Conservation (phyloP, 2,329 filamentous ascomycete species). For the Cercospora beticola region DNA sequence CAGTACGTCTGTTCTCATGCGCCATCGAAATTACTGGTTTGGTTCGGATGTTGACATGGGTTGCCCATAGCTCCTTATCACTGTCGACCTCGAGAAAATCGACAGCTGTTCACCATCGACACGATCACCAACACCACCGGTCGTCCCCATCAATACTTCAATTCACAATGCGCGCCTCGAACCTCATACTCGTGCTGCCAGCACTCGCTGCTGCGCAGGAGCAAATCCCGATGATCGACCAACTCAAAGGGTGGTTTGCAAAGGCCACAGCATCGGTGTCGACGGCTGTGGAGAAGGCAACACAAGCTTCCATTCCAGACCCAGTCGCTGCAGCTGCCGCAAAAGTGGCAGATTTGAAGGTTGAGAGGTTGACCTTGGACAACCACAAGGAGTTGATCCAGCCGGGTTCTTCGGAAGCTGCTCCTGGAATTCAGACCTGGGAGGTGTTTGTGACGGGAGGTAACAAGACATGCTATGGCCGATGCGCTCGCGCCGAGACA, state of each 20-base stretch:
- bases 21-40: not conserved
- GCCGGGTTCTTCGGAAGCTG: slow-evolving; percentile 59
- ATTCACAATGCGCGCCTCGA: slow-evolving; percentile 52
- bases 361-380: slow-evolving; percentile 62
- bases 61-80: slow-evolving; percentile 14
- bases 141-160: not conserved
- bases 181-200: slow-evolving; percentile 54
- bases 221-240: slow-evolving; percentile 62
- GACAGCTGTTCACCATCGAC: slow-evolving; percentile 1
- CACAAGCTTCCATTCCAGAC: slow-evolving; percentile 50
- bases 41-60: slow-evolving; percentile 3
- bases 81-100: not conserved
- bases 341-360: slow-evolving; percentile 53
- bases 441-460: slow-evolving; percentile 71
- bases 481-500: slow-evolving; percentile 63
- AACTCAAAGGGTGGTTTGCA: slow-evolving; percentile 56
- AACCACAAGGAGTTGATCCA: slow-evolving; percentile 71
- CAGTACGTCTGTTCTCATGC: slow-evolving; percentile 3
- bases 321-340: slow-evolving; percentile 39
- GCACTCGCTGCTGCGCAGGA: slow-evolving; percentile 54
- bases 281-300: slow-evolving; percentile 53
- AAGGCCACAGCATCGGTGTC: slow-evolving; percentile 57
- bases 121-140: not conserved
- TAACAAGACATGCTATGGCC: slow-evolving; percentile 76
- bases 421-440: slow-evolving; percentile 68